Evolutionary conservation across 1,284 basidiomycete species (phyloP).

Genomic region (Ceratobasidium theobromae): DNA sequence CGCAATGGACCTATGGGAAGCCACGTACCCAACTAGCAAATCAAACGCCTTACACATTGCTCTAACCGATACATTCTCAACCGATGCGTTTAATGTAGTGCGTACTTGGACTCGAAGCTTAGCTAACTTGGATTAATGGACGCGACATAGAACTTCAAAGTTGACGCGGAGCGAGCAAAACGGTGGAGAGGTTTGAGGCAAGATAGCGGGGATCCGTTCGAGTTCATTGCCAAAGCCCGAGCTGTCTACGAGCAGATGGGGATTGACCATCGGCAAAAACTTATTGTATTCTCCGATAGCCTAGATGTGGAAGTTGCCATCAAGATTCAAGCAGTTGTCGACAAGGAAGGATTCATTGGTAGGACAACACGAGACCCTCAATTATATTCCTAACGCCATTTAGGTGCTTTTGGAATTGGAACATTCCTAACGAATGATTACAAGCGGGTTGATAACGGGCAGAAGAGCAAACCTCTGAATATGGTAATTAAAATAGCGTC

Average conservation of each 20-base stretch:
- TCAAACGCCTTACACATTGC: slow-evolving; percentile 64
- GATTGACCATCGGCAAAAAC: slow-evolving; percentile 65
- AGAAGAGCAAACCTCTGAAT: slow-evolving; percentile 79
- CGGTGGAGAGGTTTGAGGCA: slow-evolving; percentile 86
- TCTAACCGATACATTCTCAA: slow-evolving; percentile 91
- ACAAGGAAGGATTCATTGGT: slow-evolving; percentile 72
- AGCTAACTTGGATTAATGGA: not conserved
- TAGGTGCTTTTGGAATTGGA: slow-evolving; percentile 85
- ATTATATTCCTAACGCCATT: not conserved
- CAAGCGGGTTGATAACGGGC: slow-evolving; percentile 55
- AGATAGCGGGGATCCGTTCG: slow-evolving; percentile 85
- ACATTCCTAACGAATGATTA: slow-evolving; percentile 92
- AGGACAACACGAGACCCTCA: not conserved
- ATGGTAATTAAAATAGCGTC: slow-evolving; percentile 90
- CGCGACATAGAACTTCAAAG: slow-evolving; percentile 52
- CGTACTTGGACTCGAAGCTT: slow-evolving; percentile 18
- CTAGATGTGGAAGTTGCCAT: slow-evolving; percentile 73
- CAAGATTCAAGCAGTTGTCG: slow-evolving; percentile 66
- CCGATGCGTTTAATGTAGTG: slow-evolving; percentile 77
- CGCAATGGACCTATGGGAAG: slow-evolving; percentile 84
- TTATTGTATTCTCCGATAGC: slow-evolving; percentile 81
- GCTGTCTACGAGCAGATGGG: slow-evolving; percentile 66
- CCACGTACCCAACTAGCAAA: slow-evolving; percentile 59
- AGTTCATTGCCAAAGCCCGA: slow-evolving; percentile 72
- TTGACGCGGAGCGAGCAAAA: slow-evolving; percentile 59